A percentile compares a stretch with the other conserved stretches of the same genome.
Evolutionary conservation across 495 filamentous ascomycete genomes (phyloP).

Genomic region (Annulohypoxylon maeteangense): DNA sequence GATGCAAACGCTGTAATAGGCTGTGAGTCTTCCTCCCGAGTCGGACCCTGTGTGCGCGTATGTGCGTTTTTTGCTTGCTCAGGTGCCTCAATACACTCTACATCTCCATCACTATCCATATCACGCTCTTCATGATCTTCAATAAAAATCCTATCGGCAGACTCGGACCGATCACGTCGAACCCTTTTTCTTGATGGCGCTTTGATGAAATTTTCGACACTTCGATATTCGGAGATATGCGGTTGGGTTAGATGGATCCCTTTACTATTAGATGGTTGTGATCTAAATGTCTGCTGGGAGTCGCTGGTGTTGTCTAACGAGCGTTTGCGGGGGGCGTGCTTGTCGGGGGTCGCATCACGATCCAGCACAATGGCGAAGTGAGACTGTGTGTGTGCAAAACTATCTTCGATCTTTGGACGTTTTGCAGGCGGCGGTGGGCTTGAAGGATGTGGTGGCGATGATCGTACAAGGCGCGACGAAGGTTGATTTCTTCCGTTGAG

Average conservation of each 20-base stretch:
- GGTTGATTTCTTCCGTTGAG: slow-evolving; percentile 33
- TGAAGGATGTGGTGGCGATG: neutral
- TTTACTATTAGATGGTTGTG: slow-evolving; percentile 37
- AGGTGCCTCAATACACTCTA: slow-evolving; percentile 13
- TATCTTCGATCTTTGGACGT: slow-evolving; percentile 41
- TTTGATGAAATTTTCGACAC: slow-evolving; percentile 10
- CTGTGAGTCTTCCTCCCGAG: neutral
- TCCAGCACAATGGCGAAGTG: slow-evolving; percentile 5
- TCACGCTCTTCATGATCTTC: neutral
- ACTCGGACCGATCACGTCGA: slow-evolving; percentile 1
- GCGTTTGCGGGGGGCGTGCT: slow-evolving; percentile 26
- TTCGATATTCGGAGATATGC: slow-evolving; percentile 41
- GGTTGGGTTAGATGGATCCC: slow-evolving; percentile 24
- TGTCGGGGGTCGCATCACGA: neutral
- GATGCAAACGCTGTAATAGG: slow-evolving; percentile 1
- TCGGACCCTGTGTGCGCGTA: neutral
- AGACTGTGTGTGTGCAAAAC: slow-evolving; percentile 8
- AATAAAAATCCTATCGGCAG: slow-evolving; percentile 2
- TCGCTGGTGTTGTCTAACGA: slow-evolving; percentile 40
- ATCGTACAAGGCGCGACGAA: slow-evolving; percentile 12
- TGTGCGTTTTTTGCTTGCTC: neutral
- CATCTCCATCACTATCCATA: slow-evolving; percentile 33
- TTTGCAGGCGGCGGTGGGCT: slow-evolving; percentile 42
- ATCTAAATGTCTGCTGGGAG: slow-evolving; percentile 30
- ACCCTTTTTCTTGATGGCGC: slow-evolving; percentile 17